phyloP scores from a whole-genome alignment of 306 rosid genomes.

The Vigna unguiculata region DNA sequence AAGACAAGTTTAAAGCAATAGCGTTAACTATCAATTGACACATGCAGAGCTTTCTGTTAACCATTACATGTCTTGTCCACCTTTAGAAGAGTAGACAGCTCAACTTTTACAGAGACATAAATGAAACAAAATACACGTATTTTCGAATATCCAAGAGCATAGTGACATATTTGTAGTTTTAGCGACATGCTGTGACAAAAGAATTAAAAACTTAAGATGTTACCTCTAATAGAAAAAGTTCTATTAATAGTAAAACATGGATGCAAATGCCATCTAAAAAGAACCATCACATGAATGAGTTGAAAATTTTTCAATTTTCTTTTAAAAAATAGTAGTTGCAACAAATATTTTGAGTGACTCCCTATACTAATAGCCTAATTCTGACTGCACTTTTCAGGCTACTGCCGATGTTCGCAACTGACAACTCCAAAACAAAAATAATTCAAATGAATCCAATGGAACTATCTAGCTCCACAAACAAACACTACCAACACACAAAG shows the following conservation, averaged over 20 bases:
- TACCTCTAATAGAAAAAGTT: neutral
- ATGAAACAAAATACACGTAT: neutral
- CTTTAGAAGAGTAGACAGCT: slow-evolving; percentile 8
- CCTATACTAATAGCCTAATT: slow-evolving; percentile 1
- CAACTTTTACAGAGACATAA: neutral
- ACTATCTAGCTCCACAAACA: neutral
- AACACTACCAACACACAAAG: neutral
- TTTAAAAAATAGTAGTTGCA: neutral
- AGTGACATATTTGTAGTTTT: slow-evolving; percentile 3
- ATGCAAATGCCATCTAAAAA: neutral
- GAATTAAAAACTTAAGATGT: neutral
- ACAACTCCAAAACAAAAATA: slow-evolving; percentile 23
- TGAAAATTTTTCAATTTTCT: neutral
- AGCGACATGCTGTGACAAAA: neutral
- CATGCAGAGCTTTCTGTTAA: neutral
- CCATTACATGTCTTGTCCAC: slow-evolving; percentile 11
- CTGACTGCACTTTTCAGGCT: slow-evolving; percentile 11
- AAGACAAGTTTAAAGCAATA: neutral
- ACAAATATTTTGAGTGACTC: neutral
- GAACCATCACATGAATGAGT: neutral
- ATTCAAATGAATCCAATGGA: slow-evolving; percentile 13
- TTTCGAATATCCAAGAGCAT: slow-evolving; percentile 1
- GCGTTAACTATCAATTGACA: neutral
- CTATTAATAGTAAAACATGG: neutral
- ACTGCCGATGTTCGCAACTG: slow-evolving; percentile 26